phyloP scores from a whole-genome alignment of 2,329 filamentous ascomycete species.

The Paecilomyces niveus region DNA sequence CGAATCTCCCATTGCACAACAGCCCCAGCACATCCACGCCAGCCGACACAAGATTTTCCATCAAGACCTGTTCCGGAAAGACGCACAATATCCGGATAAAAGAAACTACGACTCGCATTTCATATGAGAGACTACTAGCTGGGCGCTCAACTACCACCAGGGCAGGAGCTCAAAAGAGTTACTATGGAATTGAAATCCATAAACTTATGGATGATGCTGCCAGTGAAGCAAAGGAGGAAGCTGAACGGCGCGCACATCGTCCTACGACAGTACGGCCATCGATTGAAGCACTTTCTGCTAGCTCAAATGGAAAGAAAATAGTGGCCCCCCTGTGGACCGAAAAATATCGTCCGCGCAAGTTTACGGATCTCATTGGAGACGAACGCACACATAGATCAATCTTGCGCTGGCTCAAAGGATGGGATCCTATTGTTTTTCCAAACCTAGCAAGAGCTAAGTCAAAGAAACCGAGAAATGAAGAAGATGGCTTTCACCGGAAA shows the following conservation, averaged over 20 bases:
- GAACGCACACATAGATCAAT: slow-evolving; percentile 88
- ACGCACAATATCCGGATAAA: slow-evolving; percentile 37
- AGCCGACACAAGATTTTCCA: slow-evolving; percentile 18
- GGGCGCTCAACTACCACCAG: slow-evolving; percentile 43
- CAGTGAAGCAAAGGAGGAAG: slow-evolving; percentile 46
- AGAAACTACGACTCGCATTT: slow-evolving; percentile 23
- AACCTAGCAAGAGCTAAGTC: slow-evolving; percentile 57
- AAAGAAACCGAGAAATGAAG: slow-evolving; percentile 42
- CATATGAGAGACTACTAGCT: slow-evolving; percentile 50
- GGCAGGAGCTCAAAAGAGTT: slow-evolving; percentile 55
- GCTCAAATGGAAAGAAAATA: slow-evolving; percentile 22
- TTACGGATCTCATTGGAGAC: slow-evolving; percentile 89
- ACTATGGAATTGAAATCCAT: slow-evolving; percentile 92
- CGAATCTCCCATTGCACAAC: slow-evolving; percentile 1
- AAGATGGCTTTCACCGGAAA: slow-evolving; percentile 75
- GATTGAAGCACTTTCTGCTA: slow-evolving; percentile 20
- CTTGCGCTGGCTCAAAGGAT: slow-evolving; percentile 85
- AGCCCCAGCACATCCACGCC: slow-evolving; percentile 7
- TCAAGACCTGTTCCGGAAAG: slow-evolving; percentile 45
- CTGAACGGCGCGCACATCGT: slow-evolving; percentile 12
- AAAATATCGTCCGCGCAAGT: slow-evolving; percentile 88
- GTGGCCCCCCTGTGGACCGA: slow-evolving; percentile 71
- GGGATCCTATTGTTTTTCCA: slow-evolving; percentile 90
- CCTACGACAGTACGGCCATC: slow-evolving; percentile 19
- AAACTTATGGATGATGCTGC: slow-evolving; percentile 66